Conservation (phyloP, 106 monocot genomes). For the Platanthera zijinensis region DNA sequence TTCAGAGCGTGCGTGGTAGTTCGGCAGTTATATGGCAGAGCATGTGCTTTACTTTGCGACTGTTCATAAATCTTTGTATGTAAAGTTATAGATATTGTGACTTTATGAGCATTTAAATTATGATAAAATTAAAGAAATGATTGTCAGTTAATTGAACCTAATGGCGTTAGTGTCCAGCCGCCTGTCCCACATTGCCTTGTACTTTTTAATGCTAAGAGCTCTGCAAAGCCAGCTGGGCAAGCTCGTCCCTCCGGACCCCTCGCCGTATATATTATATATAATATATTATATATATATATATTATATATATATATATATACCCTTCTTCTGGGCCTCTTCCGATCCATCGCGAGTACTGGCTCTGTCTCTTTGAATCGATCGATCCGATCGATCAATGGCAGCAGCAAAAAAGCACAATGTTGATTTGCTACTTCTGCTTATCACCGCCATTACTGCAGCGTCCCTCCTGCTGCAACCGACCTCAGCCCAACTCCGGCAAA, state of each 20-base stretch:
- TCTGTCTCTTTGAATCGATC: background rate
- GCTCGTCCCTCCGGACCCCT: background rate
- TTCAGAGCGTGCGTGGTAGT: no score
- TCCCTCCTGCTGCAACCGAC: background rate
- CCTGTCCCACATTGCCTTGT: background rate
- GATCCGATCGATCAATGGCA: background rate
- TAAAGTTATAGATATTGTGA: no score
- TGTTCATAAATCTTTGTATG: no score
- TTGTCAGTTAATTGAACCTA: no score
- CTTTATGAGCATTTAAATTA: no score
- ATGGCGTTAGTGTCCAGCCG: no score
- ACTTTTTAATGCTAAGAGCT: background rate
- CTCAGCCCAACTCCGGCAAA: constrained; percentile 44
- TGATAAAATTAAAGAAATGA: no score
- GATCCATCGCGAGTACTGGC: background rate
- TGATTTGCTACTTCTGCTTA: background rate
- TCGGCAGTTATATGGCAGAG: no score
- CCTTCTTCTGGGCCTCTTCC: background rate
- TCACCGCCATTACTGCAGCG: constrained; percentile 3
- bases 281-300: background rate
- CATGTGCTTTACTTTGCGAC: no score
- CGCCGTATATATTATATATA: background rate
- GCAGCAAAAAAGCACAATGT: background rate
- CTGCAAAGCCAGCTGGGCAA: background rate
- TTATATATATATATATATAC: background rate